Conservation (phyloP, 805 yeast species). For the Wickerhamomyces subpelliculosus region DNA sequence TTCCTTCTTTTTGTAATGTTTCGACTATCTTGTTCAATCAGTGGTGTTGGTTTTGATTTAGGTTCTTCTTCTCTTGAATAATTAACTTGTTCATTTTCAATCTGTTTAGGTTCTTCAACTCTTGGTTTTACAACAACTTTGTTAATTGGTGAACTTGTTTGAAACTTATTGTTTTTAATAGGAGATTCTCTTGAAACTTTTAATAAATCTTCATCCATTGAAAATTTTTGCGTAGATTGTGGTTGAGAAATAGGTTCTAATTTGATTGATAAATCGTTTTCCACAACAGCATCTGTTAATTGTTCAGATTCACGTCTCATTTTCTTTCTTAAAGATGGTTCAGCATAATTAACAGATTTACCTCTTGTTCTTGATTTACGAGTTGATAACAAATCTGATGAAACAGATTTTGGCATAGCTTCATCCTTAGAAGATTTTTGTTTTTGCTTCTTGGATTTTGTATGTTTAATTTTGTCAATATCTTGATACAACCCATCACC, state of each 20-base stretch:
- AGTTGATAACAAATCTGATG: conserved; percentile 13
- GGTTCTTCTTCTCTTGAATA: background rate
- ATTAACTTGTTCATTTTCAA: background rate
- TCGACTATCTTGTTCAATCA: conserved; percentile 13
- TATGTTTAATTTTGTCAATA: conserved; percentile 17
- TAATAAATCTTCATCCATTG: conserved; percentile 4
- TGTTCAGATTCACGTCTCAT: conserved; percentile 60
- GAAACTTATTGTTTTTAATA: background rate
- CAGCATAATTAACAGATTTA: conserved; percentile 55
- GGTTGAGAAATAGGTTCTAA: conserved; percentile 3
- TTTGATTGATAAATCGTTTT: background rate
- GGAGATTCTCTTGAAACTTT: conserved; percentile 11
- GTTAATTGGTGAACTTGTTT: too few relatives aligned
- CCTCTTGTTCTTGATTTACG: conserved; percentile 45
- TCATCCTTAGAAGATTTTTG: conserved; percentile 29
- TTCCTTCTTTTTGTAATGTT: conserved; percentile 23
- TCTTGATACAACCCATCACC: conserved; percentile 12
- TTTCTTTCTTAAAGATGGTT: conserved; percentile 61
- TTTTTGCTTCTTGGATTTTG: conserved; percentile 23
- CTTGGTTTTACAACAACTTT: too few relatives aligned
- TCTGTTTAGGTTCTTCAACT: too few relatives aligned
- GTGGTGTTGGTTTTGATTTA: conserved; percentile 6
- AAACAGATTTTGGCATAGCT: conserved; percentile 28
- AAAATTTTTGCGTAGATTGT: background rate
- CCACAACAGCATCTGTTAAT: conserved; percentile 52